A percentile compares a stretch with the other conserved stretches of the same genome.
phyloP scores from a whole-genome alignment of 768 basidiomycete species.

The Agaricus blazei region DNA sequence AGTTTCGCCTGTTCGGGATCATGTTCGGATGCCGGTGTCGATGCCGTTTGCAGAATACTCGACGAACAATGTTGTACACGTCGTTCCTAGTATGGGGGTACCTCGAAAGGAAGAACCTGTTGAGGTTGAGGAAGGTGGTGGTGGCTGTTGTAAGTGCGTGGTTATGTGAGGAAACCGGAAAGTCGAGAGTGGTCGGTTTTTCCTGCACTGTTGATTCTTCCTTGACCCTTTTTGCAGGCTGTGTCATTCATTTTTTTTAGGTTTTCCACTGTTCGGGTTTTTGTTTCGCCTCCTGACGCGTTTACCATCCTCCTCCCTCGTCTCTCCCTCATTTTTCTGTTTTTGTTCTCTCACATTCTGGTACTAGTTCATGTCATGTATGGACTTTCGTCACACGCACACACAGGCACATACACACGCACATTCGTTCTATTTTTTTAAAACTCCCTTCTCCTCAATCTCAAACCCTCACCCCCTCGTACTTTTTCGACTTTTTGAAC shows the following conservation, averaged over 20 bases:
- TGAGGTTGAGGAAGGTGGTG: constrained; percentile 34
- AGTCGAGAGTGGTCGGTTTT: not conserved
- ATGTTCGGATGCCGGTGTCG: constrained; percentile 40
- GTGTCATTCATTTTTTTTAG: not conserved
- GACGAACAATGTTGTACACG: constrained; percentile 15
- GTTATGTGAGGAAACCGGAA: constrained; percentile 57
- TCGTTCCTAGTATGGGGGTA: not conserved
- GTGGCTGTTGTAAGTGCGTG: constrained; percentile 78
- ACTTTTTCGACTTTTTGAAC: not conserved
- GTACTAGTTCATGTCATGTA: not conserved
- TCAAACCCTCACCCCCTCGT: not conserved
- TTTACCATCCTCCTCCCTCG: not conserved
- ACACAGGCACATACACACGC: not conserved
- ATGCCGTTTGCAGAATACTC: constrained; percentile 64
- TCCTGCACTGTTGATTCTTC: not conserved
- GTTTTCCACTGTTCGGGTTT: not conserved
- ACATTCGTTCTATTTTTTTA: not conserved
- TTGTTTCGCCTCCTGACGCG: not conserved
- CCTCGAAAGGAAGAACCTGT: constrained; percentile 19
- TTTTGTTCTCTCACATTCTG: not conserved
- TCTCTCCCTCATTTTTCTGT: not conserved
- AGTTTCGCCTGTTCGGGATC: constrained; percentile 20
- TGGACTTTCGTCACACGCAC: not conserved
- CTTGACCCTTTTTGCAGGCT: not conserved
- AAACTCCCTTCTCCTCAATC: too few relatives aligned